Conservation (phyloP, 2,329 filamentous ascomycete species). For the Cadophora sp. region DNA sequence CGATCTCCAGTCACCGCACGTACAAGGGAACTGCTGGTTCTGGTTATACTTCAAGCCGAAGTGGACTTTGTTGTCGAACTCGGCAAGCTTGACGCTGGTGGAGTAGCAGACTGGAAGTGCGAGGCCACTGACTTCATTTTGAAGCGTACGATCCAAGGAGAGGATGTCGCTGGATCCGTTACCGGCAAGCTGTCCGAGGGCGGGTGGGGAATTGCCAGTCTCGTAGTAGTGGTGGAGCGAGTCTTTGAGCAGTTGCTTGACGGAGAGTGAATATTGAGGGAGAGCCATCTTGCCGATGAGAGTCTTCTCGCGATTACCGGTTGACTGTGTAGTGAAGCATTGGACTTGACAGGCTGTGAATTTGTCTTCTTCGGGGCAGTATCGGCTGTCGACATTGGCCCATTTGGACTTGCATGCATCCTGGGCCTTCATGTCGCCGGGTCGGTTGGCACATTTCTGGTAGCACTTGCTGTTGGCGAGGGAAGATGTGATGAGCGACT, state of each 20-base stretch:
- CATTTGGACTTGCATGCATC: slow-evolving; percentile 11
- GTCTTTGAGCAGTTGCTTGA: slow-evolving; percentile 9
- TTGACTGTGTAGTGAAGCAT: slow-evolving; percentile 14
- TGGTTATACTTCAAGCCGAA: not conserved
- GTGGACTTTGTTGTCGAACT: slow-evolving; percentile 14
- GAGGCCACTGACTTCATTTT: not conserved
- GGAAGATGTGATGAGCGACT: slow-evolving; percentile 11
- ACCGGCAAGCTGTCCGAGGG: not conserved
- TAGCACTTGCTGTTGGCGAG: slow-evolving; percentile 10
- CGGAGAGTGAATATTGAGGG: slow-evolving; percentile 2
- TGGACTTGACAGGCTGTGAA: slow-evolving; percentile 5
- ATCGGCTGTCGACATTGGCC: not conserved
- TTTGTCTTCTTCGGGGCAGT: not conserved
- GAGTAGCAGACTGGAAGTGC: slow-evolving; percentile 7
- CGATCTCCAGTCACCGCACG: slow-evolving; percentile 21
- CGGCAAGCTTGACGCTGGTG: not conserved
- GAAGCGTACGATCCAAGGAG: not conserved
- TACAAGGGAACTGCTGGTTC: slow-evolving; percentile 21
- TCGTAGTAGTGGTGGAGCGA: slow-evolving; percentile 6
- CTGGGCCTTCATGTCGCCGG: not conserved
- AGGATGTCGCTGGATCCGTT: slow-evolving; percentile 5
- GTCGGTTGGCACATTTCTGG: slow-evolving; percentile 12
- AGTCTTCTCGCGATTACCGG: not conserved
- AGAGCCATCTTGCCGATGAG: slow-evolving; percentile 10
- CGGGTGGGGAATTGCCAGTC: not conserved